phyloP scores from a whole-genome alignment of 257 asterid species.

The Salvia hispanica region DNA sequence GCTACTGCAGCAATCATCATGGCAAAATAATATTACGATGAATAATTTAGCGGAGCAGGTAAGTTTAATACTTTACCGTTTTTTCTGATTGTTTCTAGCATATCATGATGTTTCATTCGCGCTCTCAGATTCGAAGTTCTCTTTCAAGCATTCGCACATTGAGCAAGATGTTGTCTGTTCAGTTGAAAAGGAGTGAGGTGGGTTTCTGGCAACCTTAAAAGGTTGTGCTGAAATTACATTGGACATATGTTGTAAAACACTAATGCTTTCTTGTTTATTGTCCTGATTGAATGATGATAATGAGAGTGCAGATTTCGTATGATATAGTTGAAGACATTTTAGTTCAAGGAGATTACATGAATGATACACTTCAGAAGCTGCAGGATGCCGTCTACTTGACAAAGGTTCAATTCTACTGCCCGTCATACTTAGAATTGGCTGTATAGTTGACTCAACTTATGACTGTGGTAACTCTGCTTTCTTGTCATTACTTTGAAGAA shows the following conservation, averaged over 20 bases:
- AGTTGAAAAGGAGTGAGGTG: slow-evolving; percentile 87
- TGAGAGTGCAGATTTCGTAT: slow-evolving; percentile 62
- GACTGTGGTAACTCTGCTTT: slow-evolving; percentile 9
- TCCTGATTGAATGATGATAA: slow-evolving; percentile 25
- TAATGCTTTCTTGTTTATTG: neutral
- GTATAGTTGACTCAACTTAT: slow-evolving; percentile 1
- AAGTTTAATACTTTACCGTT: slow-evolving; percentile 40
- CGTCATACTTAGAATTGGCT: neutral
- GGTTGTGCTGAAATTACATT: slow-evolving; percentile 30
- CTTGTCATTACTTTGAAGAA: slow-evolving; percentile 9
- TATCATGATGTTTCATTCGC: slow-evolving; percentile 23
- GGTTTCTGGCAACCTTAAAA: slow-evolving; percentile 30
- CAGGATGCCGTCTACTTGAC: slow-evolving; percentile 92
- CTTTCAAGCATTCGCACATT: slow-evolving; percentile 79
- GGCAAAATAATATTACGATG: slow-evolving; percentile 96
- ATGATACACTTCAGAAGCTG: slow-evolving; percentile 77
- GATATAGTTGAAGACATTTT: slow-evolving; percentile 84
- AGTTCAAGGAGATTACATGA: slow-evolving; percentile 80
- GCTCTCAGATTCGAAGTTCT: slow-evolving; percentile 72
- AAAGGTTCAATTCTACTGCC: slow-evolving; percentile 58
- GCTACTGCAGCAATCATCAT: slow-evolving; percentile 84
- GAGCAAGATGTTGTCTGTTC: slow-evolving; percentile 78
- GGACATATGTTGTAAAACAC: slow-evolving; percentile 16
- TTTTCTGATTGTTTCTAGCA: slow-evolving; percentile 15
- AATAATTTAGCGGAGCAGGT: slow-evolving; percentile 95